Base-by-base conservation (phyloP, 2,329 filamentous ascomycete species). In the Beauveria australis region DNA sequence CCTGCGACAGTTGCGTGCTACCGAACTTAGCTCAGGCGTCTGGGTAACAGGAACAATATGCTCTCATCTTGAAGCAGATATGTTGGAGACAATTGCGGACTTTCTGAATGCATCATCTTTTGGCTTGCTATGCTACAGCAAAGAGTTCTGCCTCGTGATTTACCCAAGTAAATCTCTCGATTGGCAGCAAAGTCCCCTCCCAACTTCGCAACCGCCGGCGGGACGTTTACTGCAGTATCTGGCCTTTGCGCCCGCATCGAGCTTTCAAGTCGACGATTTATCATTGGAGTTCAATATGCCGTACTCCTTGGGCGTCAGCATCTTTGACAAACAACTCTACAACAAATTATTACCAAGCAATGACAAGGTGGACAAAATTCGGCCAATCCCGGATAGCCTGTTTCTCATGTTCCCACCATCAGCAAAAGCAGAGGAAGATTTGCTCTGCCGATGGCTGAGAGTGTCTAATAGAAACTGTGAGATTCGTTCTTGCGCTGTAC, bases 381-480 rank as follows among this genome's bases (percentile, higher is more conserved):
- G 63, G 30, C 57, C 62, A 22, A 64, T 61, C n/a, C n/a, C 16
- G 16, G 28, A 44, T 22, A 59, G 46, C 64, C 26, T 79, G 83
- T 84, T 78, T 62, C 67, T 85, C 1, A 70, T 78, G 2, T 84
- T 84, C 54, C 80, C 82, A 0, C 65, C 67, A 0, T 70, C 73
- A 2, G 70, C 71, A 30, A 61, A 64, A 8, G 60, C 70, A 12
- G 73, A 75, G 43, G 71, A 72, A 19, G 64, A 70, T 9, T 72
- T 78, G 9, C n/a, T 83, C 2, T 71, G 67, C 30, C 67, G 70
- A 19, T 84, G 80, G 79, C 66, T 85, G 10, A 71, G 70, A 6
- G 65, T 65, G 5, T 73, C 71, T 41, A 73, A 78, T 37, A 64
- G 72, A 0, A 63, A 72, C 2, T 79, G 76, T 64, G 73, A 70